Evolutionary conservation across 2,329 filamentous ascomycete genomes (phyloP), one percentile per base, ranked within the genome.

Genomic region (Cercospora sesami): DNA sequence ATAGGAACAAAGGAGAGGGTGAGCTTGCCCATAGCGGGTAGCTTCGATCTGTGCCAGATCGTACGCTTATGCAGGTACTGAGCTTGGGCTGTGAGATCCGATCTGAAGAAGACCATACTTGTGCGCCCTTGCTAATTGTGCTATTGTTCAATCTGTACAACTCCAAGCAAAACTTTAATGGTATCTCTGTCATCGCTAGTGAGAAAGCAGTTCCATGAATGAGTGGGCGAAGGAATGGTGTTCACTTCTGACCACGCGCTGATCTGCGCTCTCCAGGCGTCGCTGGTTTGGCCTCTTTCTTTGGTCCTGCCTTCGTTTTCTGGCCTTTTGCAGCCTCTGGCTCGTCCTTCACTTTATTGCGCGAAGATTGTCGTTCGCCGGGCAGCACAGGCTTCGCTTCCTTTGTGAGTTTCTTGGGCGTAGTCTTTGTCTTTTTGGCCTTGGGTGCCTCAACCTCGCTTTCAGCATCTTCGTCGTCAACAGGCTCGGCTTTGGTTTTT

Each of bases 201-300:
- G 26, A 16, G 10, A 21, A 7, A 45, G 30, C 1, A 48, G 7
- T 12, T n/a, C 14, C 31, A 62, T 23, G n/a, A 8, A 62, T 6
- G 42, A n/a, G 10, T 23, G 9, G 6, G 36, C 5, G 31, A 30
- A 33, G n/a, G 3, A 30, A 16, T 12, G 30, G 51, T 4, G 30
- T n/a, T 48, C 39, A 63, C 60, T 71, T 72, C 23, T 51, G 72
- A n/a, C 73, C 66, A 8, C 68, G 62, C 14, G 62, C 53, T 6
- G 74, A 75, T 59, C 57, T 71, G 42, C 74, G 58, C 30, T 68
- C 66, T 1, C 71, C 70, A 7, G 71, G 67, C 16, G 71, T 69
- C 4, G 58, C 64, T 30, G 70, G 65, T 63, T 73, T 72, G 59
- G 60, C 59, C 39, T 71, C 67, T 58, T 72, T 73, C 64, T 72